Conservation (phyloP, 768 basidiomycete genomes). For the Lentinula edodes region DNA sequence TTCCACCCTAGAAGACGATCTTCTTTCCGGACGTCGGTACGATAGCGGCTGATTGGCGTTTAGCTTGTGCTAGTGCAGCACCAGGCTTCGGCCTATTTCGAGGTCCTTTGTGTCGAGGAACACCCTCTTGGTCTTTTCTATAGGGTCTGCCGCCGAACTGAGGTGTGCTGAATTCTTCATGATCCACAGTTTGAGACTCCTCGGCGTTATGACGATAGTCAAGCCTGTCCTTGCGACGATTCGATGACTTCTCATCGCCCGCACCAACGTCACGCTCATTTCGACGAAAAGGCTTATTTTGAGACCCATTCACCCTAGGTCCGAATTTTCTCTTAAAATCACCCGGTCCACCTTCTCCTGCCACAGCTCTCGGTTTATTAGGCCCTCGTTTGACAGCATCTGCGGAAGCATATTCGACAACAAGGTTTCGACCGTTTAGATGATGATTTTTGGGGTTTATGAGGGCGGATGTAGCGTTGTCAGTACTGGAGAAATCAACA, state of each 20-base stretch:
- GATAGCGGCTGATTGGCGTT: conserved; percentile 73
- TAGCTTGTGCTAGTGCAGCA: conserved; percentile 72
- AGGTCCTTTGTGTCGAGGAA: conserved; percentile 22
- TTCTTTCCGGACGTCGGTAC: conserved; percentile 52
- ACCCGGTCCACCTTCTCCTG: not conserved
- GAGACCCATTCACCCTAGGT: not conserved
- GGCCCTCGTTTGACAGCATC: conserved; percentile 87
- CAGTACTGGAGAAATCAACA: conserved; percentile 78
- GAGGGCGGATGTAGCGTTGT: conserved; percentile 78
- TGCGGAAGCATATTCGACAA: conserved; percentile 84
- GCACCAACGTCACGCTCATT: not conserved
- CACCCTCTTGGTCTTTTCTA: not conserved
- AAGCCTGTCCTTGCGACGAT: not conserved
- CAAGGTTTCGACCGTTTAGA: conserved; percentile 78
- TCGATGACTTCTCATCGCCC: not conserved
- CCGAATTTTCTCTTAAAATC: not conserved
- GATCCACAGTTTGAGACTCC: not conserved
- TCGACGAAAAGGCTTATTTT: not conserved
- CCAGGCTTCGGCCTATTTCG: conserved; percentile 64
- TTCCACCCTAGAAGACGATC: conserved; percentile 50
- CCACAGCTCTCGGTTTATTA: conserved; percentile 25
- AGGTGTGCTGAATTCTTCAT: not conserved
- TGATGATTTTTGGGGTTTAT: conserved; percentile 81
- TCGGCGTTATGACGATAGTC: not conserved
- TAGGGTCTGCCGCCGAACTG: not conserved